A percentile compares a stretch with the other conserved stretches of the same genome.
Conservation (phyloP, 129 eudicot genomes). For the Saussurea involucrata region DNA sequence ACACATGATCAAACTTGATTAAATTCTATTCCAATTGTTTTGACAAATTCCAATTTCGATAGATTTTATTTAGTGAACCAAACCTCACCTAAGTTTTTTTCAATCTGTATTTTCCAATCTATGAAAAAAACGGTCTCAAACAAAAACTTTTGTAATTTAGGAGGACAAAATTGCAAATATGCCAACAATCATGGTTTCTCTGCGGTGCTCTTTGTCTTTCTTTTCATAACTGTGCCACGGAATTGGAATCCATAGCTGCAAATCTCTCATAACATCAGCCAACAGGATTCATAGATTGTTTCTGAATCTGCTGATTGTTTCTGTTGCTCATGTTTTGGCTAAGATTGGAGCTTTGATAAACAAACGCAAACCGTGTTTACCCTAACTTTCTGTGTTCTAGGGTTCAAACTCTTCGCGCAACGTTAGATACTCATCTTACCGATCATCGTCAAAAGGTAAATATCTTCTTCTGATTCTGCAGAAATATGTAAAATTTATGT, state of each 20-base stretch:
- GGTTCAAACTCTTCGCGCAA: not conserved
- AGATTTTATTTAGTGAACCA: too few relatives aligned
- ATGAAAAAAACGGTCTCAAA: too few relatives aligned
- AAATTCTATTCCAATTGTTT: too few relatives aligned
- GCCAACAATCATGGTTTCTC: not conserved
- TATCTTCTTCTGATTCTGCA: not conserved
- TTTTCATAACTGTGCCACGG: not conserved
- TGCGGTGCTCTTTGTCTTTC: not conserved
- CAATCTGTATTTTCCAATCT: too few relatives aligned
- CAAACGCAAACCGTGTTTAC: not conserved
- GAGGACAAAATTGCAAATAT: not conserved
- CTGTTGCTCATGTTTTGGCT: not conserved
- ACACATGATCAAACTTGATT: too few relatives aligned
- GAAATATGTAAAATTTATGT: too few relatives aligned
- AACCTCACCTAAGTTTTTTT: too few relatives aligned
- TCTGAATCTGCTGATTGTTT: not conserved
- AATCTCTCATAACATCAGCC: not conserved
- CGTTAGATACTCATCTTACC: not conserved
- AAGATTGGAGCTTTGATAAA: not conserved
- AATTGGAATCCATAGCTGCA: not conserved
- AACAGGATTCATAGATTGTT: not conserved
- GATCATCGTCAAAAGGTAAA: not conserved
- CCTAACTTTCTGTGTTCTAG: not conserved
- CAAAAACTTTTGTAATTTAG: too few relatives aligned
- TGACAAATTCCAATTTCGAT: too few relatives aligned